Conservation (phyloP, 2,329 filamentous ascomycete species). For the Trichothecium sympodiale region DNA sequence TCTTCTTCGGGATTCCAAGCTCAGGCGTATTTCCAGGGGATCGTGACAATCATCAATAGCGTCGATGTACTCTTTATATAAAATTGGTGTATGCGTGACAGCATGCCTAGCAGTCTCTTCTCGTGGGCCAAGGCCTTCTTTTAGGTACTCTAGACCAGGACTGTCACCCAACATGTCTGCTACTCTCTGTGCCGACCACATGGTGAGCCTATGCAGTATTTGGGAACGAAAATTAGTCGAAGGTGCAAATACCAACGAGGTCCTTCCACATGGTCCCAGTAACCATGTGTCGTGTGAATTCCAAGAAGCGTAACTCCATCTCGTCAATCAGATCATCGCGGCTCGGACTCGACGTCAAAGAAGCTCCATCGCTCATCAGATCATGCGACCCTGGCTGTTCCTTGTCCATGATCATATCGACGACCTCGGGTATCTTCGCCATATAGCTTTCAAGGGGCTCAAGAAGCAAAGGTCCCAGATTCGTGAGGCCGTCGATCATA, state of each 20-base stretch:
- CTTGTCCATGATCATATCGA: background rate
- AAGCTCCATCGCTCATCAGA: constrained; percentile 1
- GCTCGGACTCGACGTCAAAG: no score
- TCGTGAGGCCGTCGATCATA: background rate
- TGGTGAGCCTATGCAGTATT: background rate
- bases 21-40: no score
- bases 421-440: background rate
- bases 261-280: background rate
- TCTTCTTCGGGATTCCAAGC: no score
- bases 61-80: background rate
- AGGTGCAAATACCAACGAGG: constrained; percentile 1
- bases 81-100: background rate
- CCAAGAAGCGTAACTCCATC: no score
- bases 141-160: background rate
- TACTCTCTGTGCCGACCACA: background rate
- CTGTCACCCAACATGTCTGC: background rate
- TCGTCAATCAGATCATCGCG: no score
- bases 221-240: background rate
- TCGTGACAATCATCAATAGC: no score
- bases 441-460: constrained; percentile 1
- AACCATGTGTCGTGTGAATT: no score
- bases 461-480: background rate
- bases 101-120: background rate
- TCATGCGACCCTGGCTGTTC: no score
- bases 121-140: constrained; percentile 1